These are phyloP conservation scores for Limnanthes douglasii DNA, from an alignment of 345 rosid species.

Conservation along the genomic window DNA sequence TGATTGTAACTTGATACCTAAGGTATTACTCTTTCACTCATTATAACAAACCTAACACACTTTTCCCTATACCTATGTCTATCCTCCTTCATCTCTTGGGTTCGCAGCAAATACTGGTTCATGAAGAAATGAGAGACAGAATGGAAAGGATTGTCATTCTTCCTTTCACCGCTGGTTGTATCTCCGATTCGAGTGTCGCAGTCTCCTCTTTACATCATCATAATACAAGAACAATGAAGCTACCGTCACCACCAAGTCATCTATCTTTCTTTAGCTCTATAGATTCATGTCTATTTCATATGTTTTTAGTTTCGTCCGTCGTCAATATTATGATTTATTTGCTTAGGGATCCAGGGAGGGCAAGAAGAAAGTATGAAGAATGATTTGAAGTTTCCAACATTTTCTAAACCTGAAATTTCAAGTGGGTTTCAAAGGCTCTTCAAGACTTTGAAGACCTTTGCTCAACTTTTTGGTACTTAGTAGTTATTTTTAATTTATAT, in stretches of 20 bases:
- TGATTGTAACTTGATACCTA: no score
- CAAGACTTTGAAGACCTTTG: slow-evolving; percentile 42
- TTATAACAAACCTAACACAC: no score
- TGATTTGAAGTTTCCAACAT: slow-evolving; percentile 16
- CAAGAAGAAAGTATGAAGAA: slow-evolving; percentile 46
- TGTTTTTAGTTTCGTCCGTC: background rate
- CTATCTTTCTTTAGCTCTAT: slow-evolving; percentile 2
- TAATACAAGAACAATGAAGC: slow-evolving; percentile 8
- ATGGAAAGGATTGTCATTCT: slow-evolving; percentile 72
- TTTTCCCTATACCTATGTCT: no score
- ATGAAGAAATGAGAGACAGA: slow-evolving; percentile 44
- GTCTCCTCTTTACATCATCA: slow-evolving; percentile 15
- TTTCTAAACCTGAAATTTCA: slow-evolving; percentile 44
- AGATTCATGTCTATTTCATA: background rate
- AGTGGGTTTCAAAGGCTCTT: slow-evolving; percentile 38
- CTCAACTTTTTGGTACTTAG: slow-evolving; percentile 46
- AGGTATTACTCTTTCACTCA: no score
- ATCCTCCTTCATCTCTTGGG: no score
- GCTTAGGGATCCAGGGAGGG: slow-evolving; percentile 14
- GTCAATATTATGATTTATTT: slow-evolving; percentile 1
- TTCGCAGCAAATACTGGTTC: no score
- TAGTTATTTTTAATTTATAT: background rate
- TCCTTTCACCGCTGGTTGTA: slow-evolving; percentile 66
- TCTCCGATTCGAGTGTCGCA: slow-evolving; percentile 59
- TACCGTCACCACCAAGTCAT: slow-evolving; percentile 22